phyloP scores from a whole-genome alignment of 164 flowering plant species.

The Stephania yunnanensis region DNA sequence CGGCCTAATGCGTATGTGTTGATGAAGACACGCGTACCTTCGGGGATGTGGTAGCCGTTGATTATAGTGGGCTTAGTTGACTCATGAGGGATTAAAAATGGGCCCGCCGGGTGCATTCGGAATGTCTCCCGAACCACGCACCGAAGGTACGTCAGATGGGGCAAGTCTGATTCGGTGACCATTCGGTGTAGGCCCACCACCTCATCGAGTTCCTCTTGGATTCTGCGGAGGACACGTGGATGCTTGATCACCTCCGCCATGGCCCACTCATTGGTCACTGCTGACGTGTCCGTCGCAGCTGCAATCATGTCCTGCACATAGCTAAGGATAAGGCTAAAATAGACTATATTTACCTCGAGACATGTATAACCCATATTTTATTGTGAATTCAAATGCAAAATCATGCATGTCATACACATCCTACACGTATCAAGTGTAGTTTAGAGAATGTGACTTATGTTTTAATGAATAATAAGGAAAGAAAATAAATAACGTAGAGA shows the following conservation, averaged over 20 bases:
- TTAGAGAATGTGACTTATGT: too few relatives aligned
- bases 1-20: constrained; percentile 91
- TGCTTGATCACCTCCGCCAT: constrained; percentile 96
- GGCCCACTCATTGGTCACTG: constrained; percentile 98
- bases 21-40: constrained; percentile 88
- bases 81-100: constrained; percentile 91
- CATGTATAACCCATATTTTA: not conserved
- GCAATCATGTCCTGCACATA: constrained; percentile 85
- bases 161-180: constrained; percentile 71
- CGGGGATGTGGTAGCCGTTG: constrained; percentile 79
- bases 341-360: not conserved
- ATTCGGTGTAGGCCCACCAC: constrained; percentile 71
- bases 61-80: constrained; percentile 59
- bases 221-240: constrained; percentile 60
- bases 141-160: constrained; percentile 72
- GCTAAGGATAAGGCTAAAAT: not conserved
- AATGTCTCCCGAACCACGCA: constrained; percentile 93
- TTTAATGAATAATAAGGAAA: too few relatives aligned
- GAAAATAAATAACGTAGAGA: not conserved
- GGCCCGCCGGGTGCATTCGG: constrained; percentile 97
- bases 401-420: too few relatives aligned
- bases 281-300: constrained; percentile 94
- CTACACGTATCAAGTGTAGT: too few relatives aligned
- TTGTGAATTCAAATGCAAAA: not conserved
- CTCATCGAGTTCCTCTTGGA: constrained; percentile 79